Base-by-base conservation (phyloP, 2,329 filamentous ascomycete species). In the Calonectria multiphialidica region DNA sequence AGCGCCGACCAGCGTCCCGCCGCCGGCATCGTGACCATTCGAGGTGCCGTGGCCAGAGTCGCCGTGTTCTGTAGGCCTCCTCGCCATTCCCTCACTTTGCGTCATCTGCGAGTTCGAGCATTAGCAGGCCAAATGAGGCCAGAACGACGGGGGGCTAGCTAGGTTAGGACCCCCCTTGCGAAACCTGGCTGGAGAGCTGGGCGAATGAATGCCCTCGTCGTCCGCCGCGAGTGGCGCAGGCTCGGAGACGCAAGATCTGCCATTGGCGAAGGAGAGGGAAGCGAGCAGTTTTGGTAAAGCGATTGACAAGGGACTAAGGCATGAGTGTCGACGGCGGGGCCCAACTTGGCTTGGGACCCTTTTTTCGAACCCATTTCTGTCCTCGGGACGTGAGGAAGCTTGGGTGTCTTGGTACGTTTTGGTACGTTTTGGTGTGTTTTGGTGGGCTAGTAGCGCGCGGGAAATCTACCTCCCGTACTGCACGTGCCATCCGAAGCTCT, bases 381-480 rank as follows among this genome's bases (percentile, higher is more conserved):
- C 53, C n/a, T 37, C 33, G 16, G 40, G 40, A 62, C 45, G 35
- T 21, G 57, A 30, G 15, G 37, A 62, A 45, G 18, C 23, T 30
- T 45, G 37, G 25, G 25, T 30, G 71, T 53, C 70, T 76, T 72
- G 71, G 62, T 73, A 21, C 8, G 28, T 53, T 72, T 76, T 72
- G 71, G 62, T 73, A n/a, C n/a, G n/a, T 53, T 72, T 76, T 72
- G 71, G 62, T 73, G 30, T 30, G 28, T 53, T 72, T 76, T 72
- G 71, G 62, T 73, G 30, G 7, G 30, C 18, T 23, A 15, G 33
- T 59, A 59, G 53, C 69, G 64, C 61, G 72, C 71, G 74, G 77
- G 77, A 71, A 77, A 78, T 78, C 77, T 75, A 66, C 33, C 45
- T 75, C 75, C 71, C 73, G 72, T 66, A 21, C 55, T 65, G 77